Evolutionary conservation across 495 filamentous ascomycete genomes (phyloP), one percentile per base, ranked within the genome.

Genomic region (Astrocystis sublimbata): DNA sequence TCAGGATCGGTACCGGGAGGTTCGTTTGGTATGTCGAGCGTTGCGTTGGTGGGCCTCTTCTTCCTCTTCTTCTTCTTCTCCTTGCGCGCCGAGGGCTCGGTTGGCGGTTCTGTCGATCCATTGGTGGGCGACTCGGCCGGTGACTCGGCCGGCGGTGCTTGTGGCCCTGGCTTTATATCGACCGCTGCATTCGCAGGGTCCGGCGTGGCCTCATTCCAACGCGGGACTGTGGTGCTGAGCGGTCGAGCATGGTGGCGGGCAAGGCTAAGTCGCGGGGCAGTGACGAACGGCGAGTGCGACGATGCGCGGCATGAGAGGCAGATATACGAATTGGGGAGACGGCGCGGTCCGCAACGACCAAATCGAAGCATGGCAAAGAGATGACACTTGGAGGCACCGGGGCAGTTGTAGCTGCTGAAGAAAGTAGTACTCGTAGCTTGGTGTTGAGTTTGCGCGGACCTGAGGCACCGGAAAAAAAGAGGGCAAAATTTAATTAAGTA

Each of bases 361-460:
- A 72, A 61, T 67, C 43, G 70, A 58, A 72, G 70, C 70, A 72
- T 72, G 66, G 70, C 69, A 70, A 66, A 58, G 36, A 56, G 52
- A 51, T 67, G 9, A 45, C 38, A 17, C 45, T 36, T 58, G 40
- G 55, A 51, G 38, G 40, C 45, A 33, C 12, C 35, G 24, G 31
- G 38, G 40, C 45, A 33, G n/a, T 35, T 31, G 31, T 13, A 23
- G 8, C 52, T 55, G 31, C 35, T 53, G 10, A 15, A 3, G 19
- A 19, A 26, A n/a, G n/a, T n/a, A n/a, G n/a, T n/a, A n/a, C n/a
- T n/a, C n/a, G n/a, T n/a, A n/a, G n/a, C n/a, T n/a, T n/a, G 17
- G 7, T 54, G 17, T 38, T 36, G 33, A 54, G 17, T 30, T 49
- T 23, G 26, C 46, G 26, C 2, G 13, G 33, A 36, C 13, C 13